Conservation (phyloP, 1,139 yeast species). For the Taiozyma sp. region DNA sequence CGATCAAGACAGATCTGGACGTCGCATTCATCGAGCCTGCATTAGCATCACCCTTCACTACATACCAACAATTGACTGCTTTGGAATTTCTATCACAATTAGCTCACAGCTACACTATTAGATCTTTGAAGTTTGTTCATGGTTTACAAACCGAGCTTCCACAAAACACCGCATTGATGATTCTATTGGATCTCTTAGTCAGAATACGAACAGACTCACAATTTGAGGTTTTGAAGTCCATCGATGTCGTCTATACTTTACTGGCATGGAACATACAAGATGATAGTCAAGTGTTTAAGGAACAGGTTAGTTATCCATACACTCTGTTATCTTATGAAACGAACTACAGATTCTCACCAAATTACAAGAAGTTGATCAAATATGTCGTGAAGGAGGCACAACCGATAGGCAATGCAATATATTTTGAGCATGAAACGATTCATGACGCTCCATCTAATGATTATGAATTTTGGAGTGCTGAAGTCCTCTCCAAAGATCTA, state of each 20-base stretch:
- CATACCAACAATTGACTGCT: conserved; percentile 2
- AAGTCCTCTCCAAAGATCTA: conserved; percentile 9
- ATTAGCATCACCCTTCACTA: conserved; percentile 9
- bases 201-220: not conserved
- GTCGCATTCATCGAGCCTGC: conserved; percentile 4
- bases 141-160: conserved; percentile 19
- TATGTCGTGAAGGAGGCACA: not conserved
- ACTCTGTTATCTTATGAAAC: conserved; percentile 11
- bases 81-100: conserved; percentile 3
- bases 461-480: conserved; percentile 18
- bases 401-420: not conserved
- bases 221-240: not conserved
- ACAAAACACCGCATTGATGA: conserved; percentile 5
- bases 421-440: not conserved
- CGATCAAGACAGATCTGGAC: not conserved
- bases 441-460: conserved; percentile 1
- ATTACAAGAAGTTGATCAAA: conserved; percentile 5
- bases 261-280: conserved; percentile 20
- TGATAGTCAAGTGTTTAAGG: conserved; percentile 9
- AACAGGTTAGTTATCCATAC: conserved; percentile 5
- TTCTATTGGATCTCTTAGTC: conserved; percentile 3
- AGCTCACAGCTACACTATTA: conserved; percentile 1
- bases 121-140: conserved; percentile 10
- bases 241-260: conserved; percentile 7
- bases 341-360: conserved; percentile 4